phyloP scores from a whole-genome alignment of 768 basidiomycete genomes.

The Russula sp. region DNA sequence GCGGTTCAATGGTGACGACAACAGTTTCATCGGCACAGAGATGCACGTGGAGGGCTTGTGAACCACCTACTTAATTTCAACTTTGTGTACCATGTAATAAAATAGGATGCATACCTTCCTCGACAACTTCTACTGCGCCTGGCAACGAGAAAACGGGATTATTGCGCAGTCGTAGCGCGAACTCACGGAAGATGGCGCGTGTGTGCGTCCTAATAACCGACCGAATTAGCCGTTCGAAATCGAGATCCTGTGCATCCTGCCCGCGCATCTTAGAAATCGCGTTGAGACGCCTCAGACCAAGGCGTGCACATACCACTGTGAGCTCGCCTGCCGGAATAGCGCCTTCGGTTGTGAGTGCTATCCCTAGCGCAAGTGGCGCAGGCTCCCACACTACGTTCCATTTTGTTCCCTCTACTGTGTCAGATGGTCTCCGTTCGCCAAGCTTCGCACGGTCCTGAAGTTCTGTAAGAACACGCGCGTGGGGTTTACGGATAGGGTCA shows the following conservation, averaged over 20 bases:
- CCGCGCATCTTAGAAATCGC: not conserved
- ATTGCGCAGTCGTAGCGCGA: conserved; percentile 53
- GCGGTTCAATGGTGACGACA: conserved; percentile 70
- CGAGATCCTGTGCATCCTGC: conserved; percentile 65
- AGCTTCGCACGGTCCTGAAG: conserved; percentile 66
- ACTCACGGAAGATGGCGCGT: conserved; percentile 54
- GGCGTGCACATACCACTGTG: conserved; percentile 52
- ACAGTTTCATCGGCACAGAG: conserved; percentile 77
- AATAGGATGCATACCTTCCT: conserved; percentile 47
- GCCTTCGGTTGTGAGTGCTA: conserved; percentile 51
- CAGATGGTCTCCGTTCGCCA: conserved; percentile 53
- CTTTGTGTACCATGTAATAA: not conserved
- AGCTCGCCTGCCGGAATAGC: conserved; percentile 45
- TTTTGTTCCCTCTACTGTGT: conserved; percentile 66
- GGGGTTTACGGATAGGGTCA: conserved; percentile 53
- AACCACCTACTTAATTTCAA: conserved; percentile 43
- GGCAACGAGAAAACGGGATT: conserved; percentile 59
- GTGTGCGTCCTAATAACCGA: conserved; percentile 66
- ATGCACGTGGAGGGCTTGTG: conserved; percentile 60
- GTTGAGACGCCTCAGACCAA: not conserved
- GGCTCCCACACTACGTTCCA: conserved; percentile 81
- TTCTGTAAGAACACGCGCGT: conserved; percentile 54
- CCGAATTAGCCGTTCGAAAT: conserved; percentile 68
- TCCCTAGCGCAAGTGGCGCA: conserved; percentile 61
- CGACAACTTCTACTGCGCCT: conserved; percentile 54